Conservation (phyloP, 2,329 filamentous ascomycete genomes). For the Spiromastix sp. region DNA sequence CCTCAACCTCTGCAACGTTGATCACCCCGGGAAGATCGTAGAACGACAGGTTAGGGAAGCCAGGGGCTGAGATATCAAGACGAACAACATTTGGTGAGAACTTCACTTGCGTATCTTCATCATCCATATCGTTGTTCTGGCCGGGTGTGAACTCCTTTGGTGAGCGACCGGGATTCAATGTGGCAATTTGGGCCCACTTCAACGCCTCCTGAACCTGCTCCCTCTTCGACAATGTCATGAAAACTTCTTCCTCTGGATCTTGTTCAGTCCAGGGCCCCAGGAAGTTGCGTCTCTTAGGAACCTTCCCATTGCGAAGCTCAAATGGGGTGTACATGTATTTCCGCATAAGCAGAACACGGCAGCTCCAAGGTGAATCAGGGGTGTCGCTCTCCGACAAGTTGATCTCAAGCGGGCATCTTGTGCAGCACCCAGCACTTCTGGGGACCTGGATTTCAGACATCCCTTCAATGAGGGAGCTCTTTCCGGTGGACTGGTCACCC, state of each 20-base stretch:
- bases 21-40: constrained; percentile 82
- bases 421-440: constrained; percentile 62
- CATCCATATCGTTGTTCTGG: constrained; percentile 26
- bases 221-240: constrained; percentile 54
- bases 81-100: constrained; percentile 77
- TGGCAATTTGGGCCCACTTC: constrained; percentile 64
- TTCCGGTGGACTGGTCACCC: constrained; percentile 77
- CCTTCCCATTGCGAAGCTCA: constrained; percentile 30
- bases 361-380: constrained; percentile 46
- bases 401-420: constrained; percentile 71
- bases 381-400: constrained; percentile 50
- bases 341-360: constrained; percentile 54
- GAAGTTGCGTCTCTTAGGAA: constrained; percentile 41
- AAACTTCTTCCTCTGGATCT: constrained; percentile 41
- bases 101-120: constrained; percentile 40
- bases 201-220: constrained; percentile 57
- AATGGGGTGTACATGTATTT: constrained; percentile 47
- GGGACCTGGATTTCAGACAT: constrained; percentile 61
- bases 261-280: constrained; percentile 57
- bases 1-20: constrained; percentile 52
- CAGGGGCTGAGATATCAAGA: constrained; percentile 62
- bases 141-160: constrained; percentile 46
- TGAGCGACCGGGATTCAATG: constrained; percentile 55
- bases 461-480: constrained; percentile 57
- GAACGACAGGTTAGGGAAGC: constrained; percentile 65